Evolutionary conservation across 148 eudicot species (phyloP).

Genomic region (Chenopodium album): DNA sequence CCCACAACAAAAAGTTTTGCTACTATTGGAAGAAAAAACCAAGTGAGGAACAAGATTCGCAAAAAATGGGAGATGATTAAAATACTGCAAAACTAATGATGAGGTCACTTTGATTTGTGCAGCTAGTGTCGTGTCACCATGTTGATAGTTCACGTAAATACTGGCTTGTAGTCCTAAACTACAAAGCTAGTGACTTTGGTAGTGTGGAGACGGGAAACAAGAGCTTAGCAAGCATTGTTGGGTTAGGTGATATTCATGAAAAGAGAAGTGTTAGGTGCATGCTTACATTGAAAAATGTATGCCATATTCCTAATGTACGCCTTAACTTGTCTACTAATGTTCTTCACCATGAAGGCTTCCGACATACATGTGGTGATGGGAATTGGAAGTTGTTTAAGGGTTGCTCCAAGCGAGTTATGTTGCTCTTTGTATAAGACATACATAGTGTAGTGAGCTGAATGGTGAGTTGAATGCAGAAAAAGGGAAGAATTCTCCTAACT

Average conservation of each 20-base stretch:
- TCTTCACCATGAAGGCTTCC: conserved; percentile 13
- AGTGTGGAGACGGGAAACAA: too few species aligned
- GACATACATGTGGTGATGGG: conserved; percentile 2
- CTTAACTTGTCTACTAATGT: conserved; percentile 1
- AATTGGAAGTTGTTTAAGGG: conserved; percentile 4
- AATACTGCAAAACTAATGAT: too few species aligned
- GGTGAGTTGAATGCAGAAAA: background rate
- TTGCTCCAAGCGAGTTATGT: background rate
- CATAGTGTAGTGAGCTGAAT: background rate
- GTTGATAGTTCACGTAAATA: too few species aligned
- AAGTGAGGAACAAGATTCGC: background rate
- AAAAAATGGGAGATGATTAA: background rate
- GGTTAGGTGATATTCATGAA: too few species aligned
- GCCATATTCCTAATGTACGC: background rate
- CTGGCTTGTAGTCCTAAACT: too few species aligned
- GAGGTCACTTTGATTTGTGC: too few species aligned
- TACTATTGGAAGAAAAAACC: background rate
- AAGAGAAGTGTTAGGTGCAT: too few species aligned
- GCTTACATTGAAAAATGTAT: too few species aligned
- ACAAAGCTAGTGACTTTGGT: too few species aligned
- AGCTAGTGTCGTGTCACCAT: too few species aligned
- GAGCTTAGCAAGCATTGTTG: too few species aligned
- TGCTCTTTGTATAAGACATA: conserved; percentile 3
- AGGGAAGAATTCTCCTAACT: background rate
- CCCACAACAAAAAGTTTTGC: background rate